Evolutionary conservation across 148 eudicot genomes (phyloP), one percentile per base, ranked within the genome.

Genomic region (Oxyria digyna): DNA sequence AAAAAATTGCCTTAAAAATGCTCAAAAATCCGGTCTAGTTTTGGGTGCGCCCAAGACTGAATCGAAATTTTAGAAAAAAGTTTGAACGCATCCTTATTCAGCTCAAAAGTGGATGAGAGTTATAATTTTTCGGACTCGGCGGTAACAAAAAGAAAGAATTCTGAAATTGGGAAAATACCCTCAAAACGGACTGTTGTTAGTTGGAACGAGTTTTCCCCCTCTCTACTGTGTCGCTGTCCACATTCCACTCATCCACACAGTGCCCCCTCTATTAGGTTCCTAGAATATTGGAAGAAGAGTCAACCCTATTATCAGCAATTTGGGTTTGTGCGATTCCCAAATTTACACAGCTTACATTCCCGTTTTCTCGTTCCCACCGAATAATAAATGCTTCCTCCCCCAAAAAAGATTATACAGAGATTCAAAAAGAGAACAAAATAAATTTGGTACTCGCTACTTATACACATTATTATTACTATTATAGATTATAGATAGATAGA

Each of bases 241-340:
- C 49, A 3, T 20, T 20, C 49, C 62, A 52, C 62, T 24, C 15
- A 11, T 24, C 62, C 62, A 52, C 62, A 11, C 67, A n/a, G n/a
- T 41, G 42, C 38, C 67, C 37, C 41, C 32, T 40, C 6, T 24
- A 12, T 26, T 63, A 4, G 40, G 42, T 63, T 63, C 67, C 67
- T 63, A 63, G 67, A 63, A 63, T 63, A 63, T 63, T 32, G 67
- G 67, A 63, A 10, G 26, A 17, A 31, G 31, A 35, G 67, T 63
- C 67, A 35, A 32, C 23, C 21, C 18, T 9, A 4, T 31, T 17
- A 15, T 32, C 37, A 62, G 21, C 41, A 5, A 38, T 38, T 38
- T 8, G 41, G 41, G 0, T 62, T 32, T 63, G 17, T 63, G 38
- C 67, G 41, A 17, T 31, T 63, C 31, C 31, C 42, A 29, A 12